A percentile compares a stretch with the other conserved stretches of the same genome.
These are phyloP conservation scores for Naganishia vaughanmartiniae DNA, from an alignment of 768 basidiomycete species.

Conservation along the genomic window DNA sequence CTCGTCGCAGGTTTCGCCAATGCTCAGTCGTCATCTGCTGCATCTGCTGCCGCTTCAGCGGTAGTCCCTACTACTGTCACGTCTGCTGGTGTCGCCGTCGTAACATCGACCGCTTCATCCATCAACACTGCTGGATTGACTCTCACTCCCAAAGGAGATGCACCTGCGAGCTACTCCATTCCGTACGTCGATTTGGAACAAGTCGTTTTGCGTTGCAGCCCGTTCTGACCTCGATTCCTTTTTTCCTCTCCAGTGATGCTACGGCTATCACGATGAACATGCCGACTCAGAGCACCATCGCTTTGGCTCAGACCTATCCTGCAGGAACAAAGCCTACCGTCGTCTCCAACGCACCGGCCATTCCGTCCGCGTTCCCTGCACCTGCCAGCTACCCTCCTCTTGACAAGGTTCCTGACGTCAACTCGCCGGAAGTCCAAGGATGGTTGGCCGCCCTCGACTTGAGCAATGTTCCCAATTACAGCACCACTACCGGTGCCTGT, in stretches of 20 bases:
- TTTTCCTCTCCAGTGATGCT: constrained; percentile 10
- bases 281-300: constrained; percentile 28
- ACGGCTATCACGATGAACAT: constrained; percentile 28
- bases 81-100: constrained; percentile 8
- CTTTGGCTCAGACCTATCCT: constrained; percentile 42
- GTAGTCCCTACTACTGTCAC: constrained; percentile 16
- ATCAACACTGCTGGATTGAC: constrained; percentile 21
- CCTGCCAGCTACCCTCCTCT: constrained; percentile 49
- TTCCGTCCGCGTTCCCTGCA: constrained; percentile 39
- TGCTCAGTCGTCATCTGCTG: constrained; percentile 4
- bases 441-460: constrained; percentile 45
- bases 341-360: constrained; percentile 43
- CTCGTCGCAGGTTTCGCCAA: constrained; percentile 22
- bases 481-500: constrained; percentile 54
- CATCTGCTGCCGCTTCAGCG: neutral
- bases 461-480: constrained; percentile 41
- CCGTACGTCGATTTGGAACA: constrained; percentile 1
- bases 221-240: neutral
- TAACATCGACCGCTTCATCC: neutral
- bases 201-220: neutral
- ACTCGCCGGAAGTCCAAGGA: constrained; percentile 47
- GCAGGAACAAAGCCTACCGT: constrained; percentile 40
- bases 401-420: constrained; percentile 45
- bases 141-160: constrained; percentile 15
- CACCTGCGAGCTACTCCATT: constrained; percentile 13